Evolutionary conservation across 805 yeast species (phyloP), one percentile per base, ranked within the genome.

Genomic region (Candida rishiriensis): DNA sequence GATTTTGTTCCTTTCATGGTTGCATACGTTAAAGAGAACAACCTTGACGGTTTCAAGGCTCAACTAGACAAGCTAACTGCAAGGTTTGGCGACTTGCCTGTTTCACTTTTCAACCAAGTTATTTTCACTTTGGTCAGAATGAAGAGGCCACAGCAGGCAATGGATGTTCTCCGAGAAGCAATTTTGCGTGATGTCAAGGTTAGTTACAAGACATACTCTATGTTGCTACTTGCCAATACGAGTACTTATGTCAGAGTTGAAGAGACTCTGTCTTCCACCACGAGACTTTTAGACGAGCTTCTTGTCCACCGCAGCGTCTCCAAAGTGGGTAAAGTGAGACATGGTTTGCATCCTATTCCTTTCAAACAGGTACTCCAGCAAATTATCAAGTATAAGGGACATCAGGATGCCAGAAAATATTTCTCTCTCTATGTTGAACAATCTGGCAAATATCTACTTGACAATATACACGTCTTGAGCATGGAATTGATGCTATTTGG

Each of bases 401-500:
- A 48, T n/a, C 41, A 32, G 37, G 49, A 42, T 13, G 67, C 64
- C 1, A 46, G 67, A 48, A 46, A 49, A 31, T 50, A 54, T 28
- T 62, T 63, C 47, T 64, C 62, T 17, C 35, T 54, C 3, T 63
- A 61, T 43, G 46, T 57, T 18, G 60, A 55, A 17, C 42, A 45
- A 26, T 52, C 62, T 3, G 48, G 46, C 10, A 37, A 49, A 7
- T 56, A 59, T 40, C 35, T 63, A 10, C 41, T 57, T 17, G 60
- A 62, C 35, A 52, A 62, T 50, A 34, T 61, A 7, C 60, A 59
- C 39, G 50, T 63, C 34, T 50, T 63, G 29, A 47, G 53, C 30
- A 42, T 46, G 15, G 67, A 63, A 41, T 42, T 63, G 34, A 41
- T 58, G 49, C 35, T 63, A 31, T 45, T 63, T 17, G 66, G 64